phyloP scores from a whole-genome alignment of 345 rosid genomes.

The Eucalyptus marginata region DNA sequence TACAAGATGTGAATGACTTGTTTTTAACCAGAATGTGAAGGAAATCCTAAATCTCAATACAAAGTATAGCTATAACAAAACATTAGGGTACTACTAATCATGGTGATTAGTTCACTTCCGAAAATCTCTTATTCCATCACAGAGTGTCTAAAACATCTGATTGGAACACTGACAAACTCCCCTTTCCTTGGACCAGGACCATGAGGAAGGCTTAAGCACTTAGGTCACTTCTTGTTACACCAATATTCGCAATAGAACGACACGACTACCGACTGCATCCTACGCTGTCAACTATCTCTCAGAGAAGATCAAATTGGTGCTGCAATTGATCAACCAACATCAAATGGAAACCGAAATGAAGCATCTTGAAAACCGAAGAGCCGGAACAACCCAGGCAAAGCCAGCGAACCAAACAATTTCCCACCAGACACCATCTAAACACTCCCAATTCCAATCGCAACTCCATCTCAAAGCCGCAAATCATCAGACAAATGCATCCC shows the following conservation, averaged over 20 bases:
- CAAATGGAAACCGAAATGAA: not conserved
- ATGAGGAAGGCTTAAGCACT: not conserved
- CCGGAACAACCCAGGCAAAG: not conserved
- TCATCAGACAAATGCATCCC: not conserved
- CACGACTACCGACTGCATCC: not conserved
- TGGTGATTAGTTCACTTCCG: not conserved
- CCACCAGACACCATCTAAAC: not conserved
- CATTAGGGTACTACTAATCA: not conserved
- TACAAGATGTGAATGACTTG: not conserved
- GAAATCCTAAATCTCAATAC: not conserved
- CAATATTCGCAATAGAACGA: not conserved
- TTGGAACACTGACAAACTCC: not conserved
- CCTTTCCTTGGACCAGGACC: not conserved
- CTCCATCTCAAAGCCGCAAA: not conserved
- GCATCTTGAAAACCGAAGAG: not conserved
- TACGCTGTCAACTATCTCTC: not conserved
- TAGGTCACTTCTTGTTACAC: not conserved
- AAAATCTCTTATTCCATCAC: not conserved
- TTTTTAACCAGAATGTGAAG: not conserved
- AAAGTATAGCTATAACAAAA: not conserved
- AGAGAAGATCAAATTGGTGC: not conserved
- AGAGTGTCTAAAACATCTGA: not conserved
- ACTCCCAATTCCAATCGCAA: not conserved
- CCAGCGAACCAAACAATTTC: not conserved
- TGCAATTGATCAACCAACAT: not conserved